Conservation (phyloP, 495 filamentous ascomycete species). For the Tricharina praecox region DNA sequence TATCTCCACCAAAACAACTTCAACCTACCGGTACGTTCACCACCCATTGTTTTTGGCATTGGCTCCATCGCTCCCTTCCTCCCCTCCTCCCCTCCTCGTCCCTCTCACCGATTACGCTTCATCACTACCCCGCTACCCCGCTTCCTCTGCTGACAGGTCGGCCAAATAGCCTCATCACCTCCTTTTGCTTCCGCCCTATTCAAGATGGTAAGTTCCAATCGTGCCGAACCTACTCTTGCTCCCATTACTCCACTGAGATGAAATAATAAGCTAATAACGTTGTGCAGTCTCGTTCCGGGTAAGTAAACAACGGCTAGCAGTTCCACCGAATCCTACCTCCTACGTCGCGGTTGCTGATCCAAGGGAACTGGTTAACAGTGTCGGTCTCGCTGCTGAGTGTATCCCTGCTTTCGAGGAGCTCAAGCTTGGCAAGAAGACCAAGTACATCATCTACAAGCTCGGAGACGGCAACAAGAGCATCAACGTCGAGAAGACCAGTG, state of each 20-base stretch:
- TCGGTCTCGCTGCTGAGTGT: constrained; percentile 63
- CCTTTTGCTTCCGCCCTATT: neutral
- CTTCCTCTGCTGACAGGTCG: too few relatives aligned
- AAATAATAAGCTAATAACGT: neutral
- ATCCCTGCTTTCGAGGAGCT: constrained; percentile 72
- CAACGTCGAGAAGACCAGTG: constrained; percentile 53
- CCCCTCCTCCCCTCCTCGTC: neutral
- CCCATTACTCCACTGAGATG: neutral
- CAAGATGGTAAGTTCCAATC: constrained; percentile 5
- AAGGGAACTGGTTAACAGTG: constrained; percentile 36
- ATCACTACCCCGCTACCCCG: neutral
- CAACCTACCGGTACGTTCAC: too few relatives aligned
- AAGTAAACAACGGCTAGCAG: neutral
- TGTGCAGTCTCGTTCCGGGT: constrained; percentile 26
- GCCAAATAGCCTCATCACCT: neutral
- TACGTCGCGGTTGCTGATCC: neutral
- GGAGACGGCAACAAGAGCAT: constrained; percentile 82
- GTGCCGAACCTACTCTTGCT: neutral
- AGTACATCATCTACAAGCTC: constrained; percentile 96
- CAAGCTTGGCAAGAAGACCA: constrained; percentile 71
- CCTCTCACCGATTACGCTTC: neutral
- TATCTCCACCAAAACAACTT: too few relatives aligned
- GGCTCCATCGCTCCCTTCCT: neutral
- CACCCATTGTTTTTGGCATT: too few relatives aligned
- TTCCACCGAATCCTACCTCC: neutral